Evolutionary conservation across 2,329 filamentous ascomycete genomes (phyloP).

Genomic region (Atkinsonella hypoxylon): DNA sequence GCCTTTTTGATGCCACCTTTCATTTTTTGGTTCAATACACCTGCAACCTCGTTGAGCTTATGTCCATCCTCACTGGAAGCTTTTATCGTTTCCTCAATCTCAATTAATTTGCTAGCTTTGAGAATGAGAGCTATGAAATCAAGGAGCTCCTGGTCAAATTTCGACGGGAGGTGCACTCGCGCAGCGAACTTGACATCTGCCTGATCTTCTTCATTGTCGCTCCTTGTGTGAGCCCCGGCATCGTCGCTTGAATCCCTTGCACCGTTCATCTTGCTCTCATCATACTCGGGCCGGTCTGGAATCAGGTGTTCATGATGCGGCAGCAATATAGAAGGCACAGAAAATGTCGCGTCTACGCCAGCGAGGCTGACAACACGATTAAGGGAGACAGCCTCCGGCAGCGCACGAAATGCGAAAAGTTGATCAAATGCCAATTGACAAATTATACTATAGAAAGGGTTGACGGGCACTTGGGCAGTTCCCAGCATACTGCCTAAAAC

Average conservation of each 20-base stretch:
- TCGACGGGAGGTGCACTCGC: conserved; percentile 1
- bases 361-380: conserved; percentile 1
- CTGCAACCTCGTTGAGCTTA: conserved; percentile 4
- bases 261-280: too few relatives aligned
- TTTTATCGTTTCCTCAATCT: conserved; percentile 1
- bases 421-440: conserved; percentile 3
- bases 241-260: not conserved
- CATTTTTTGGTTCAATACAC: conserved; percentile 30
- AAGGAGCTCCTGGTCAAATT: conserved; percentile 5
- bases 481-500: conserved; percentile 1
- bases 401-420: conserved; percentile 1
- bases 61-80: not conserved
- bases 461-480: conserved; percentile 2
- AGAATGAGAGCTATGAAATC: conserved; percentile 5
- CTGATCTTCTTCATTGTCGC: not conserved
- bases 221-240: not conserved
- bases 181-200: not conserved
- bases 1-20: conserved; percentile 34
- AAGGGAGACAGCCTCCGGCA: not conserved
- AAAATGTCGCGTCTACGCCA: conserved; percentile 1
- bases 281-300: not conserved
- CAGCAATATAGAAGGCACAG: conserved; percentile 2
- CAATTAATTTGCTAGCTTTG: conserved; percentile 6
- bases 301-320: conserved; percentile 7
- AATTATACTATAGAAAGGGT: not conserved